These are phyloP conservation scores for Flagelloscypha sp. DNA, from an alignment of 768 basidiomycete genomes.

Conservation along the genomic window DNA sequence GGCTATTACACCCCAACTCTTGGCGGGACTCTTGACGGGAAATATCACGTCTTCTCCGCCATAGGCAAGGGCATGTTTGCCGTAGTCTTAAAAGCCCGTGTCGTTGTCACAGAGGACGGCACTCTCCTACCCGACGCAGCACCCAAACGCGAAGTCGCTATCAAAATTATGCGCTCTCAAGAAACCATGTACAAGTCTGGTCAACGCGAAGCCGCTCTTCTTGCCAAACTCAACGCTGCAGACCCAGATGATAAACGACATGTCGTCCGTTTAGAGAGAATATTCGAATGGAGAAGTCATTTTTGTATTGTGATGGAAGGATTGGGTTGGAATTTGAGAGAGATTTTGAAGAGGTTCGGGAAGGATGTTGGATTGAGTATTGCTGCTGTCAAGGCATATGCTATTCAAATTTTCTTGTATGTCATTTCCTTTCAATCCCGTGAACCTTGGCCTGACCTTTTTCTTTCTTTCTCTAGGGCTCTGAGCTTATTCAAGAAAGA, in stretches of 20 bases:
- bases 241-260: constrained; percentile 76
- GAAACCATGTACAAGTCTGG: constrained; percentile 78
- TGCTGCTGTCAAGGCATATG: constrained; percentile 65
- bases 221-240: constrained; percentile 54
- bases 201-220: constrained; percentile 57
- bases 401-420: constrained; percentile 65
- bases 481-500: constrained; percentile 57
- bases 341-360: constrained; percentile 71
- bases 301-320: constrained; percentile 70
- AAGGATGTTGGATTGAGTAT: constrained; percentile 73
- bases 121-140: constrained; percentile 31
- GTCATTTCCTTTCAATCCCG: constrained; percentile 66
- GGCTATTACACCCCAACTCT: constrained; percentile 70
- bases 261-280: constrained; percentile 55
- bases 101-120: constrained; percentile 35
- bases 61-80: constrained; percentile 78
- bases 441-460: no score
- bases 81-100: constrained; percentile 59
- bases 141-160: constrained; percentile 65
- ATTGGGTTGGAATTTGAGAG: constrained; percentile 66
- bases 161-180: constrained; percentile 68
- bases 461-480: no score
- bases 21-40: constrained; percentile 61
- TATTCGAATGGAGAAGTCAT: constrained; percentile 72
- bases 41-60: constrained; percentile 64